Percentiles rank a stretch among this genome's conserved stretches.
Conservation (phyloP, 1,284 basidiomycete genomes). For the Fomitopsis schrenkii region DNA sequence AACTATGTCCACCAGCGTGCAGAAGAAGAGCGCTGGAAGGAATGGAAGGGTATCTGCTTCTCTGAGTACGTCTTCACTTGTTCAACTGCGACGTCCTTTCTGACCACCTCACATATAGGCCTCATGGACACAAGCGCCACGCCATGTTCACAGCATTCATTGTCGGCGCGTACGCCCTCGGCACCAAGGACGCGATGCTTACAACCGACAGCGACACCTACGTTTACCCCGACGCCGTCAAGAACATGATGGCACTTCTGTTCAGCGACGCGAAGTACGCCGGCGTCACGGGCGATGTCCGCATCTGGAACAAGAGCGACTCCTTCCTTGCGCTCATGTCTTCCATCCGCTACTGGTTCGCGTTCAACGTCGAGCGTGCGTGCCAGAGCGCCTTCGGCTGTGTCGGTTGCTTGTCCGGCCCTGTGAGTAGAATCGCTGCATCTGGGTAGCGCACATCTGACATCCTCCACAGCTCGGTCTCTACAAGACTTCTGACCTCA, state of each 20-base stretch:
- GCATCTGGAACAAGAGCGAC: constrained; percentile 19
- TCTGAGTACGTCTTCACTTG: constrained; percentile 13
- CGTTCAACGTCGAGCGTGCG: constrained; percentile 20
- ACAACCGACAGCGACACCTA: constrained; percentile 22
- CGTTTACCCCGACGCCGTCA: constrained; percentile 13
- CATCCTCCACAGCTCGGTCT: constrained; percentile 10
- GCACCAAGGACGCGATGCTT: constrained; percentile 20
- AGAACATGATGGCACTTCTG: constrained; percentile 17
- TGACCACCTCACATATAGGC: constrained; percentile 1
- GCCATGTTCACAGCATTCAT: constrained; percentile 23
- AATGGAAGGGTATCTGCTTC: constrained; percentile 21
- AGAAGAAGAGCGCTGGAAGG: constrained; percentile 10
- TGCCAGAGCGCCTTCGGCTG: constrained; percentile 21
- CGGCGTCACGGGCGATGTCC: constrained; percentile 21
- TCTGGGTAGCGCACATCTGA: not conserved
- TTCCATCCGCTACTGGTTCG: constrained; percentile 20
- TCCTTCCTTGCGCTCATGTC: constrained; percentile 20
- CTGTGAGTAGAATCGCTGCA: constrained; percentile 3
- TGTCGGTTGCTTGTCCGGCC: constrained; percentile 20
- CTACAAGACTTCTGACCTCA: constrained; percentile 18
- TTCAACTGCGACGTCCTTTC: not conserved
- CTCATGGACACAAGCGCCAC: constrained; percentile 20
- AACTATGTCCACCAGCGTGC: constrained; percentile 14
- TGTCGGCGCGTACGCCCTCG: constrained; percentile 17
- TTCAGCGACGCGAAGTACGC: constrained; percentile 13